phyloP scores from a whole-genome alignment of 306 rosid genomes.

The Carpinus fangiana region DNA sequence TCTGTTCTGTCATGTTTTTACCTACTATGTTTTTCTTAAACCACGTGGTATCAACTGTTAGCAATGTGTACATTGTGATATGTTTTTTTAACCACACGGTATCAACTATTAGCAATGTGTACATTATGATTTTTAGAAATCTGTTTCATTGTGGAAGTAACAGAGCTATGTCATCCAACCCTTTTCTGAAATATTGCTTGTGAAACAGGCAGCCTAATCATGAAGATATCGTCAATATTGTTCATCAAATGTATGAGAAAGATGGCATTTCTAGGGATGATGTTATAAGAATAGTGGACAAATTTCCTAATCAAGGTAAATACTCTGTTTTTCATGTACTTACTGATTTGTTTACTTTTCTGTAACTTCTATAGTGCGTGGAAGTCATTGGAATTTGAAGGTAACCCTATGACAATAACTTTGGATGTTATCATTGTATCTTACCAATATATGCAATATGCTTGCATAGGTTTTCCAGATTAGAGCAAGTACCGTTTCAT shows the following conservation, averaged over 20 bases:
- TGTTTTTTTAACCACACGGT: too few relatives aligned
- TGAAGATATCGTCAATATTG: conserved; percentile 87
- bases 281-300: conserved; percentile 60
- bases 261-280: conserved; percentile 83
- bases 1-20: not conserved
- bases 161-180: conserved; percentile 17
- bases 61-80: too few relatives aligned
- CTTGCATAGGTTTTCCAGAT: not conserved
- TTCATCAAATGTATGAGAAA: conserved; percentile 79
- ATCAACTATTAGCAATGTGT: not conserved
- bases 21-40: not conserved
- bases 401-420: not conserved
- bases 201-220: conserved; percentile 86
- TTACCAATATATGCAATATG: not conserved
- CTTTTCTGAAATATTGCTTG: conserved; percentile 41
- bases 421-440: not conserved
- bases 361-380: conserved; percentile 6
- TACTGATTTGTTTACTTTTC: conserved; percentile 7
- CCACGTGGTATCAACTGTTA: not conserved
- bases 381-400: conserved; percentile 5
- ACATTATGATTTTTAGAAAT: not conserved
- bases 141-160: not conserved
- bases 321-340: conserved; percentile 15
- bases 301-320: conserved; percentile 90
- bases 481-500: not conserved